A percentile compares a stretch with the other conserved stretches of the same genome.
Conservation (phyloP, 306 rosid species). For the Psophocarpus tetragonolobus region DNA sequence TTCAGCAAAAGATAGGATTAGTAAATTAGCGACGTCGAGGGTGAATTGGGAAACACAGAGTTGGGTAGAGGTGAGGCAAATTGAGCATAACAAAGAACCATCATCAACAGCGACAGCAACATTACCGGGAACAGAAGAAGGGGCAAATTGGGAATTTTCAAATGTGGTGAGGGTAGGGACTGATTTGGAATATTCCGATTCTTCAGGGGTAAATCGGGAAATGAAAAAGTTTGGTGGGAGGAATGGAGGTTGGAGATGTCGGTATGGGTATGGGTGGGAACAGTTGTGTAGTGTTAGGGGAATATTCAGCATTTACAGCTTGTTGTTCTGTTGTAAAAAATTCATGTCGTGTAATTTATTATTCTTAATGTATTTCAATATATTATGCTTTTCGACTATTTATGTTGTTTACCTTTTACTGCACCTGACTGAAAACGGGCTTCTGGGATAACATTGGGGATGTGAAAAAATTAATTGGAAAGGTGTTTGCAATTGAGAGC, state of each 20-base stretch:
- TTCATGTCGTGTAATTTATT: conserved; percentile 10
- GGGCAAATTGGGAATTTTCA: conserved; percentile 41
- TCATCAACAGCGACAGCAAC: neutral
- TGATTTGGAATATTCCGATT: too few species aligned
- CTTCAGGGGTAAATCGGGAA: conserved; percentile 40
- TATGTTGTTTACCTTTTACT: neutral
- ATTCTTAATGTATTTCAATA: conserved; percentile 27
- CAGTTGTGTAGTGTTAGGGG: neutral
- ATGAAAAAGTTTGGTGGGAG: conserved; percentile 18
- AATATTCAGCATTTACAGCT: conserved; percentile 23
- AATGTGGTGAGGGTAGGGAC: too few species aligned
- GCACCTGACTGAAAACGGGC: neutral
- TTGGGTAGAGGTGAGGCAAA: conserved; percentile 64
- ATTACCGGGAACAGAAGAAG: neutral
- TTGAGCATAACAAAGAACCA: conserved; percentile 21
- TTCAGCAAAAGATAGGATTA: conserved; percentile 43
- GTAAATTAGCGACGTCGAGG: conserved; percentile 58
- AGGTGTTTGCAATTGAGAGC: neutral
- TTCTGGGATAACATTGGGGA: neutral
- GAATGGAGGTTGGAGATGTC: conserved; percentile 28
- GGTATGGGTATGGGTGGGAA: conserved; percentile 32
- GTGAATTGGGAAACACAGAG: conserved; percentile 72
- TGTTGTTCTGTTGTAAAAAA: conserved; percentile 29
- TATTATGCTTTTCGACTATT: neutral
- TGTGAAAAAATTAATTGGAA: neutral